Base-by-base conservation (phyloP, 202 grass and related monocot species). In the Setaria viridis region DNA sequence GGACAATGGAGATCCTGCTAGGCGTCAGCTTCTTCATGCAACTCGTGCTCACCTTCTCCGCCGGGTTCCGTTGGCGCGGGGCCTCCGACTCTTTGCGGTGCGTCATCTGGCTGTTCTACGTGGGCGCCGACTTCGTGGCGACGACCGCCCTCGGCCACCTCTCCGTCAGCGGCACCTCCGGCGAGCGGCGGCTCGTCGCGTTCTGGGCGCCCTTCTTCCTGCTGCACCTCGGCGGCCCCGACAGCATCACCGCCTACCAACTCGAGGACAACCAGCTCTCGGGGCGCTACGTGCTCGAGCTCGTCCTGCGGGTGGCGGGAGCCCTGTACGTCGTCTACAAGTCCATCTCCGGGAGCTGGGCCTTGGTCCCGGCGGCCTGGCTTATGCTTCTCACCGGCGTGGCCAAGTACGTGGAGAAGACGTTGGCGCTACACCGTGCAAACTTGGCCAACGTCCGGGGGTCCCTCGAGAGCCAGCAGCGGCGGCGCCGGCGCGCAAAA, bases 241-340 rank as follows among this genome's bases (percentile, higher is more conserved):
- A 92, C 59, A 80, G 60, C 64, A 89, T 92, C 68, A 92, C 90
- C 1, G 83, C 87, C 7, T 85, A 80, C 7, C 49, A 84, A 7
- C 62, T 92, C 14, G 84, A 92, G 77, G 90, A 92, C 59, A 92
- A 81, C 63, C 39, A 85, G 90, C 84, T 92, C 1, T 92, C 84
- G 75, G 17, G 1, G 50, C 70, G 84, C 19, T 76, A 84, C 45
- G 25, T 92, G 30, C 39, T 87, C 2, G 37, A 17, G 7, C 30
- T 92, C 2, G 62, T 11, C 0, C 13, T 83, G 25, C 74, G 84
- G 35, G 70, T 84, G 6, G 9, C 41, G 0, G 56, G 62, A 25
- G 79, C 73, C 1, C 3, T 25, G 1, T 67, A 57, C 4, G 16
- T 57, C 42, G 16, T 89, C 7, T 63, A 72, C 81, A 13, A 43